Evolutionary conservation across 139 green algal genomes (phyloP), one percentile per base, ranked within the genome.

Genomic region (Volvox reticuliferus): DNA sequence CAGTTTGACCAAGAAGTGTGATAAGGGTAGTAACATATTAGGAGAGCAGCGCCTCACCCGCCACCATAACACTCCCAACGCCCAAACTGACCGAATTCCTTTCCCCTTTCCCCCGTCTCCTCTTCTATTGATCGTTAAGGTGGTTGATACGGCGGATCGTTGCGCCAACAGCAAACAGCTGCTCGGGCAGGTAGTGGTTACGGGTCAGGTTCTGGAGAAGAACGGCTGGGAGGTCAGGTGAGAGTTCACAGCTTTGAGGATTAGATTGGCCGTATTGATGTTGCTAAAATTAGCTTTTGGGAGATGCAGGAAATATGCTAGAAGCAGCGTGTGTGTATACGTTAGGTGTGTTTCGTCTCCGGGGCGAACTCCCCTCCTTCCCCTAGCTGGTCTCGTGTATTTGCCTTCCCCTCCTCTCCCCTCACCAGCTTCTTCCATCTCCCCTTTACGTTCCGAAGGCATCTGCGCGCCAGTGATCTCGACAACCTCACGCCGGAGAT

Each of bases 201-300:
- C 88, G 91, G 62, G 85, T 13, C 78, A 93, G 91, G 36, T 93
- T 55, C 79, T 93, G n/a, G 91, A 93, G 85, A 93, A 93, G 91
- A 93, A 93, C 78, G 91, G 91, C 17, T 93, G 91, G 91, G 91
- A 93, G n/a, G 91, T 92, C 69, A 83, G 73, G 86, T 90, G 82
- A 79, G 82, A 5, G 19, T n/a, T 20, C 26, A 32, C 6, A 44
- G 19, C 5, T 44, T 30, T 67, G 1, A 12, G 36, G 19, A 21
- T 32, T 68, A 0, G 12, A 18, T 19, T 35, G 77, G 77, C 77
- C 12, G 77, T 35, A n/a, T 17, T 2, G 14, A 16, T 35, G 77
- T 35, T 63, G n/a, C 35, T 16, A 35, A 32, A 50, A 32, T 30
- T 63, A 63, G 77, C 36, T 19, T 69, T 69, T 69, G 62, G 62